These are phyloP conservation scores for Favolaschia claudopus DNA, from an alignment of 768 basidiomycete species.

Conservation along the genomic window DNA sequence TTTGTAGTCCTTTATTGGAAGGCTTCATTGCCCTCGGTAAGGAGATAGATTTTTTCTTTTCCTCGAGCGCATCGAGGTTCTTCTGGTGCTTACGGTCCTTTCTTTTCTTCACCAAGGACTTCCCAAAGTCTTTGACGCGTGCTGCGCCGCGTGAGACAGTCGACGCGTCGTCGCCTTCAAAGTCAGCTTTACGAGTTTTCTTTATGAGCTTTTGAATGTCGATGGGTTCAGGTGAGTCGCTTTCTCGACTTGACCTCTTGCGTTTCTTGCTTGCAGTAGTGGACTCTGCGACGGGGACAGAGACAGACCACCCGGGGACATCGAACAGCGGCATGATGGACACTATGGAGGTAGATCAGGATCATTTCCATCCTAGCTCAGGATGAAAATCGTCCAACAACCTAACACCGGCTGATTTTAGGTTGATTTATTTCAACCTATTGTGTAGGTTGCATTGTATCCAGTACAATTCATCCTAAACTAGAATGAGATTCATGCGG, in stretches of 20 bases:
- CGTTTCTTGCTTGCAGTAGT: slow-evolving; percentile 54
- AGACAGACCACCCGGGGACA: slow-evolving; percentile 74
- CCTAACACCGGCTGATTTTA: no score
- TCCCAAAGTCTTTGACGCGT: slow-evolving; percentile 20
- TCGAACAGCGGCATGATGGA: slow-evolving; percentile 62
- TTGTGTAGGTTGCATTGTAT: no score
- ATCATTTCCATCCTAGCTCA: no score
- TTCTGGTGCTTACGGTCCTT: slow-evolving; percentile 29
- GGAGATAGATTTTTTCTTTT: slow-evolving; percentile 31
- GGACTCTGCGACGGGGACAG: slow-evolving; percentile 47
- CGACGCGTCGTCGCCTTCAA: slow-evolving; percentile 20
- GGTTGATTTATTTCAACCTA: no score
- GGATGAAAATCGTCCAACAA: no score
- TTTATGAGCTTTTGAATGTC: slow-evolving; percentile 68
- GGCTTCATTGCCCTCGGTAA: slow-evolving; percentile 29
- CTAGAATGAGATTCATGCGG: no score
- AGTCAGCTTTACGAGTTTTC: slow-evolving; percentile 40
- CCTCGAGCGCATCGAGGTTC: slow-evolving; percentile 27
- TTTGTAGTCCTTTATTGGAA: slow-evolving; percentile 21
- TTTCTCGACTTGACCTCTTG: slow-evolving; percentile 51
- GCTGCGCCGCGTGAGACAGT: slow-evolving; percentile 12
- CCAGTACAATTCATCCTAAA: no score
- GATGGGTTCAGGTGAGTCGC: slow-evolving; percentile 34
- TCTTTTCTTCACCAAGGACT: slow-evolving; percentile 23
- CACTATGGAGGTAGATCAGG: not conserved